Conservation (phyloP, 2,329 filamentous ascomycete genomes). For the Epichloe sibirici region DNA sequence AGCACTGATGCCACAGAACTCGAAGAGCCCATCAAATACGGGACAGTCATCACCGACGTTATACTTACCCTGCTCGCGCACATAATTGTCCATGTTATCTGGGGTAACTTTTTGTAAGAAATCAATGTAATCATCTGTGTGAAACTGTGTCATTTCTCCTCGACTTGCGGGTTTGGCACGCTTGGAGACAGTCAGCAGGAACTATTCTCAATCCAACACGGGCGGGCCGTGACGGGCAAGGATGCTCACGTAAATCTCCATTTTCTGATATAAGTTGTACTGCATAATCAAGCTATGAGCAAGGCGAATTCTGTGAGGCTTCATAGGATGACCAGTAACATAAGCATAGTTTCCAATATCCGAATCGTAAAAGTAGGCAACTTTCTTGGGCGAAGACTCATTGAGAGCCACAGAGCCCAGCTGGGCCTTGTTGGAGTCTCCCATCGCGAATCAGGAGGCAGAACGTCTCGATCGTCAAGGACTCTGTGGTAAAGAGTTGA, state of each 20-base stretch:
- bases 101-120: constrained; percentile 92
- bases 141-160: constrained; percentile 87
- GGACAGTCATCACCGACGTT: constrained; percentile 96
- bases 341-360: constrained; percentile 98
- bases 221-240: constrained; percentile 8
- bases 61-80: constrained; percentile 83
- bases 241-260: constrained; percentile 79
- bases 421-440: constrained; percentile 20
- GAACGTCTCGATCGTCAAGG: background rate
- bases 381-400: constrained; percentile 53
- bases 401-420: constrained; percentile 36
- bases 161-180: constrained; percentile 76
- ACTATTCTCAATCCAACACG: background rate
- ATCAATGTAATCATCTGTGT: constrained; percentile 90
- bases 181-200: constrained; percentile 26
- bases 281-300: constrained; percentile 95
- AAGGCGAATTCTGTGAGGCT: constrained; percentile 87
- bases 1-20: constrained; percentile 90
- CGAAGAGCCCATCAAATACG: constrained; percentile 94
- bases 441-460: constrained; percentile 16
- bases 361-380: constrained; percentile 97
- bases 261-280: constrained; percentile 89
- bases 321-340: constrained; percentile 95
- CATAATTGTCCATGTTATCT: constrained; percentile 93
- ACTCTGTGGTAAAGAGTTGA: background rate